Conservation (phyloP, 1,284 basidiomycete species). For the Apiotrichum porosum region DNA sequence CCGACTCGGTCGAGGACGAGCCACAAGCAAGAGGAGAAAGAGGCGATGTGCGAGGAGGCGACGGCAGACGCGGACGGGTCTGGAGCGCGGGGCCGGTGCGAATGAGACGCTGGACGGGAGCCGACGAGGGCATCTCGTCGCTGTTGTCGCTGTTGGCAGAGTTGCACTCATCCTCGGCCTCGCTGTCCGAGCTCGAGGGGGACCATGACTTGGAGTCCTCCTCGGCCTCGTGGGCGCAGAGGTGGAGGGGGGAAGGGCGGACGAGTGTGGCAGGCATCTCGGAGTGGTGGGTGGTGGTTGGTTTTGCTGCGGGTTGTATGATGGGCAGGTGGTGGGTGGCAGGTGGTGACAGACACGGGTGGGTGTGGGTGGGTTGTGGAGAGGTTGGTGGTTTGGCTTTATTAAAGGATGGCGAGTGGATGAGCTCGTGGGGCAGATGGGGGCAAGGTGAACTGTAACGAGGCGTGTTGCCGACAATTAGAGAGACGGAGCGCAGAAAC, state of each 20-base stretch:
- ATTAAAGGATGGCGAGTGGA: too few species aligned
- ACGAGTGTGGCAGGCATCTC: slow-evolving; percentile 8
- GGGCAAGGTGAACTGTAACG: too few species aligned
- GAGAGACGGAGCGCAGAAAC: too few species aligned
- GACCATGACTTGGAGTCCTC: background rate
- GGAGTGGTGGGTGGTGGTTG: too few species aligned
- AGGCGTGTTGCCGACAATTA: too few species aligned
- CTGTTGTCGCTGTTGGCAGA: slow-evolving; percentile 2
- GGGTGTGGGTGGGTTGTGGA: too few species aligned
- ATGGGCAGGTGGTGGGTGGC: too few species aligned
- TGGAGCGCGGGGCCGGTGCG: background rate
- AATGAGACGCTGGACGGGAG: background rate
- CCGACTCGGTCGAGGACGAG: too few species aligned
- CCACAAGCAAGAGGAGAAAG: slow-evolving; percentile 11
- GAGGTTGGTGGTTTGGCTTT: too few species aligned
- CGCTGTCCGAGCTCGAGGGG: background rate
- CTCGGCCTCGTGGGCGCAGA: background rate
- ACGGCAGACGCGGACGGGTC: background rate
- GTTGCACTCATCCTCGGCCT: slow-evolving; percentile 3
- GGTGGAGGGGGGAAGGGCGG: slow-evolving; percentile 6
- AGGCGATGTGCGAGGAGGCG: slow-evolving; percentile 9
- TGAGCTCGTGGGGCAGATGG: too few species aligned
- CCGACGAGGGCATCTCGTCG: slow-evolving; percentile 1
- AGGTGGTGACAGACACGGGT: too few species aligned
- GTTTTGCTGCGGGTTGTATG: too few species aligned